These are phyloP conservation scores for Sporormia fimetaria DNA, from an alignment of 495 filamentous ascomycete species.

Conservation along the genomic window DNA sequence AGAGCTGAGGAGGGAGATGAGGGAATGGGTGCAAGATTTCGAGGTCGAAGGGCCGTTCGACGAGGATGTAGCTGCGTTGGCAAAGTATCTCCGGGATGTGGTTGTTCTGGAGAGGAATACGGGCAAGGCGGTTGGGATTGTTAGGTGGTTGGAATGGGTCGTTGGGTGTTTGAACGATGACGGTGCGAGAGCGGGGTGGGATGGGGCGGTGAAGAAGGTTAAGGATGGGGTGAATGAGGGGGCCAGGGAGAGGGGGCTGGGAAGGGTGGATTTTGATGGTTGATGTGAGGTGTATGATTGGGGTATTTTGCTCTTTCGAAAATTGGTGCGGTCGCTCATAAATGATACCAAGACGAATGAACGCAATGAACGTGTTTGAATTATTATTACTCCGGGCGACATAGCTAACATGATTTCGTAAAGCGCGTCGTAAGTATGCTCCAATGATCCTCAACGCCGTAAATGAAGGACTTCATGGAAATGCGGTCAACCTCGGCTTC, in stretches of 20 bases:
- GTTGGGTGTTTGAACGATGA: constrained; percentile 42
- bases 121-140: constrained; percentile 56
- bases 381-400: constrained; percentile 2
- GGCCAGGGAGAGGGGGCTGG: constrained; percentile 51
- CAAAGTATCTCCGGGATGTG: constrained; percentile 55
- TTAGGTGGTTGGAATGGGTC: constrained; percentile 63
- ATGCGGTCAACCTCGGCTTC: too few species aligned
- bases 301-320: too few species aligned
- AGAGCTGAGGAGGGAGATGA: constrained; percentile 51
- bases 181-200: constrained; percentile 35
- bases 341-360: too few species aligned
- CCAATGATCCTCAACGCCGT: too few species aligned
- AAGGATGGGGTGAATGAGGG: constrained; percentile 50
- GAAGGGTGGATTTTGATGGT: constrained; percentile 43
- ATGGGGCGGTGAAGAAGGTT: constrained; percentile 42
- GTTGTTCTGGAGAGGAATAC: constrained; percentile 63
- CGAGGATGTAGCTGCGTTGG: constrained; percentile 64
- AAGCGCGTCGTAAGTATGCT: too few species aligned
- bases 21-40: constrained; percentile 57
- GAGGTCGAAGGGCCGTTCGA: constrained; percentile 56
- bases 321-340: too few species aligned
- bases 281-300: constrained; percentile 4
- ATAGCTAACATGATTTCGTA: too few species aligned
- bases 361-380: background rate
- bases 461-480: too few species aligned